Percentiles rank a stretch among this genome's conserved stretches.
Conservation (phyloP, 805 yeast genomes). For the Starmerella stigmatis region DNA sequence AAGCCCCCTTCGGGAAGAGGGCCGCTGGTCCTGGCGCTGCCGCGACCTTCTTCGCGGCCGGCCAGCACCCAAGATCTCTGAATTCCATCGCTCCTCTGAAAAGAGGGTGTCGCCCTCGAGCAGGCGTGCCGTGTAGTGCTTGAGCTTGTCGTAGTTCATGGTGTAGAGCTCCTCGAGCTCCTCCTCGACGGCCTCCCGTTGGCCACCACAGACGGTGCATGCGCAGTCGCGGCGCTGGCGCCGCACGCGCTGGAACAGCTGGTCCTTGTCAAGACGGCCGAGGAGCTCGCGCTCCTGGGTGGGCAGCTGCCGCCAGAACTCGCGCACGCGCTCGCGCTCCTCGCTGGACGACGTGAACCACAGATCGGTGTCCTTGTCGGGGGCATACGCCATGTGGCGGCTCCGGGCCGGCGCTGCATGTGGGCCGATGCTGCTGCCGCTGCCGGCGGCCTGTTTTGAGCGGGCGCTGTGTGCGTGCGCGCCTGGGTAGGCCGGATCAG, state of each 20-base stretch:
- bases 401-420: no score
- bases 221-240: constrained; percentile 50
- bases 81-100: not conserved
- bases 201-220: constrained; percentile 70
- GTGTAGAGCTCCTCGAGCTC: constrained; percentile 68
- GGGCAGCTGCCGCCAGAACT: constrained; percentile 57
- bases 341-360: not conserved
- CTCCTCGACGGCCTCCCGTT: constrained; percentile 58
- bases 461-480: no score
- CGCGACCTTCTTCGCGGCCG: not conserved
- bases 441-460: no score
- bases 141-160: constrained; percentile 48
- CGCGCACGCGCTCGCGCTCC: constrained; percentile 29
- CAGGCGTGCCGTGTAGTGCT: constrained; percentile 18
- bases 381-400: not conserved
- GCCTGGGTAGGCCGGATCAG: no score
- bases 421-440: not conserved
- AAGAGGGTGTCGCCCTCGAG: not conserved
- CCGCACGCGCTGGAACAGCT: constrained; percentile 54
- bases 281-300: constrained; percentile 52
- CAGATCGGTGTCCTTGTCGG: not conserved
- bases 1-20: no score
- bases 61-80: not conserved
- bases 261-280: constrained; percentile 55
- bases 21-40: no score